Evolutionary conservation across 2,329 filamentous ascomycete species (phyloP).

Genomic region (Penicillium digitatum): DNA sequence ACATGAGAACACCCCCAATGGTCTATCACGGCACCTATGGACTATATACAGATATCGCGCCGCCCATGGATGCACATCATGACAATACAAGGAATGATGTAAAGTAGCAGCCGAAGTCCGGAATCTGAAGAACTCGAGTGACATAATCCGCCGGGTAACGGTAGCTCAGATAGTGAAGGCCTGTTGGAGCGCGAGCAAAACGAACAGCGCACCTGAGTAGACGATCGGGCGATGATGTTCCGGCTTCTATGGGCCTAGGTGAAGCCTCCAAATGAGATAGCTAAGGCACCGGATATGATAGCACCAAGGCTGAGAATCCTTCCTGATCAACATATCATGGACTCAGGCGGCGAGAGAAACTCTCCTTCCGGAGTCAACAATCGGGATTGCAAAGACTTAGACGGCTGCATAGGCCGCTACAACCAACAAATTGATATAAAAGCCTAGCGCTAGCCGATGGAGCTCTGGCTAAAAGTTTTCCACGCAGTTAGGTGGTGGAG

Average conservation of each 20-base stretch:
- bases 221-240: conserved; percentile 44
- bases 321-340: conserved; percentile 45
- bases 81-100: conserved; percentile 12
- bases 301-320: conserved; percentile 43
- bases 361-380: conserved; percentile 22
- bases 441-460: conserved; percentile 35
- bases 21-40: conserved; percentile 6
- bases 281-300: conserved; percentile 46
- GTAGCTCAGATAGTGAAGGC: conserved; percentile 9
- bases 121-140: conserved; percentile 5
- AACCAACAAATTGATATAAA: conserved; percentile 57
- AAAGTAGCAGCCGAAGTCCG: conserved; percentile 19
- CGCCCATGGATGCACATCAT: conserved; percentile 3
- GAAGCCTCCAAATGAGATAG: conserved; percentile 50
- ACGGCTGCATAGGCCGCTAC: conserved; percentile 46
- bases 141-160: conserved; percentile 10
- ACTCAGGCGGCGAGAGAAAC: conserved; percentile 23
- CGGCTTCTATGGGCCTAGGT: conserved; percentile 48
- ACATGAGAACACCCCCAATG: neutral
- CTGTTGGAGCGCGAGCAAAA: conserved; percentile 45
- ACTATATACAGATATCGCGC: neutral
- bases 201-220: conserved; percentile 44
- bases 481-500: no score
- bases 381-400: conserved; percentile 45
- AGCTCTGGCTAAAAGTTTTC: conserved; percentile 13